A percentile compares a stretch with the other conserved stretches of the same genome.
These are phyloP conservation scores for Ambrosiella beaveri DNA, from an alignment of 2,329 filamentous ascomycete genomes.

Conservation along the genomic window DNA sequence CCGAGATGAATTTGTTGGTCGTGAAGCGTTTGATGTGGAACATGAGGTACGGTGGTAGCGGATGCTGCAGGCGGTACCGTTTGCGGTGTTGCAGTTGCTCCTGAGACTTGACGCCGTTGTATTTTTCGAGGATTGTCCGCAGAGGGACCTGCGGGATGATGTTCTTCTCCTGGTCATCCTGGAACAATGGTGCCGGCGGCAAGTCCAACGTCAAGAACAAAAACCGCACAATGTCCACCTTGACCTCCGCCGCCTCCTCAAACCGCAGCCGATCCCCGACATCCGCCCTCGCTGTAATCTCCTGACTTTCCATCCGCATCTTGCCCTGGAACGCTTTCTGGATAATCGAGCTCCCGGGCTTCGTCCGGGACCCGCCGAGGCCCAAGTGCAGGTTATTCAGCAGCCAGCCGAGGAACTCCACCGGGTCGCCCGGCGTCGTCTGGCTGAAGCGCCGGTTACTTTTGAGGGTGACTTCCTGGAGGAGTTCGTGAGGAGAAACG, in stretches of 20 bases:
- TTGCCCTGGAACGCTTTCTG: slow-evolving; percentile 89
- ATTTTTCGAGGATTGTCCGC: slow-evolving; percentile 70
- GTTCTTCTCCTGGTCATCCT: slow-evolving; percentile 84
- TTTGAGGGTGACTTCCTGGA: slow-evolving; percentile 80
- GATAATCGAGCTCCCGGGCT: slow-evolving; percentile 68
- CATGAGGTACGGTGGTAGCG: slow-evolving; percentile 74
- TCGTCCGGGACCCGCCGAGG: slow-evolving; percentile 76
- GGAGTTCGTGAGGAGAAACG: slow-evolving; percentile 89
- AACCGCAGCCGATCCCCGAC: slow-evolving; percentile 77
- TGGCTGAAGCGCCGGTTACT: slow-evolving; percentile 88
- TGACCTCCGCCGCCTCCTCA: slow-evolving; percentile 72
- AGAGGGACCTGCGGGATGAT: slow-evolving; percentile 90
- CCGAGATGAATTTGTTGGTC: slow-evolving; percentile 87
- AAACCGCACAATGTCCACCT: slow-evolving; percentile 61
- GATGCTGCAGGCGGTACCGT: slow-evolving; percentile 76
- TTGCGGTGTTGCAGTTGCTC: slow-evolving; percentile 79
- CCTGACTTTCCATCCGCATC: slow-evolving; percentile 81
- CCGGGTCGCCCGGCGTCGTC: slow-evolving; percentile 80
- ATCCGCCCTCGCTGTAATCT: slow-evolving; percentile 81
- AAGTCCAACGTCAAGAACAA: slow-evolving; percentile 87
- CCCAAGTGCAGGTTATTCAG: slow-evolving; percentile 88
- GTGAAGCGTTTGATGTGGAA: slow-evolving; percentile 97
- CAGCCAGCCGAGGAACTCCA: slow-evolving; percentile 95
- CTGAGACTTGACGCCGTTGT: slow-evolving; percentile 74
- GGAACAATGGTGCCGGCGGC: slow-evolving; percentile 81